Percentiles rank a stretch among this genome's conserved stretches.
phyloP scores from a whole-genome alignment of 495 filamentous ascomycete genomes.

The Sordaria brevicollis region DNA sequence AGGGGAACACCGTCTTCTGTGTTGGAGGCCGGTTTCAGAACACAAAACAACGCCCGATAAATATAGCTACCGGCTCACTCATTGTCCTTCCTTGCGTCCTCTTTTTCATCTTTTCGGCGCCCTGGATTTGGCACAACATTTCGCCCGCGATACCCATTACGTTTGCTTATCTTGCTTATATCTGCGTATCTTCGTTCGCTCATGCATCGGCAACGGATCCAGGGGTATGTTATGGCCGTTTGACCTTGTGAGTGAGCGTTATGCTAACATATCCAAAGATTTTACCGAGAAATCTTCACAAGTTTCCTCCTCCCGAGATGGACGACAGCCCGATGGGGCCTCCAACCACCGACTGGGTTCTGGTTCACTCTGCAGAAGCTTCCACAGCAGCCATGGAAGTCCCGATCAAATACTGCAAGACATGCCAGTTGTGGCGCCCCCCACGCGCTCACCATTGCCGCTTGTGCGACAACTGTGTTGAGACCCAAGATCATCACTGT shows the following conservation, averaged over 20 bases:
- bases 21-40: slow-evolving; percentile 80
- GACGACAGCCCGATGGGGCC: slow-evolving; percentile 77
- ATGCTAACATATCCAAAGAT: slow-evolving; percentile 44
- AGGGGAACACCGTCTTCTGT: slow-evolving; percentile 85
- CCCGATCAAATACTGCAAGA: slow-evolving; percentile 94
- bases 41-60: slow-evolving; percentile 79
- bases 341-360: slow-evolving; percentile 80
- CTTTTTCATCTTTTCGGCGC: slow-evolving; percentile 79
- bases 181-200: slow-evolving; percentile 86
- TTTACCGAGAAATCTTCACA: slow-evolving; percentile 68
- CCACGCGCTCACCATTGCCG: slow-evolving; percentile 94
- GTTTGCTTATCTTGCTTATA: slow-evolving; percentile 80
- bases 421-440: slow-evolving; percentile 92
- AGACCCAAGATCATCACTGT: slow-evolving; percentile 97
- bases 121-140: slow-evolving; percentile 83
- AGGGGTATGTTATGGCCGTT: slow-evolving; percentile 53
- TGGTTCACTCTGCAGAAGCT: slow-evolving; percentile 68
- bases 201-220: slow-evolving; percentile 88
- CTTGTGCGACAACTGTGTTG: slow-evolving; percentile 91
- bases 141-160: slow-evolving; percentile 86
- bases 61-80: slow-evolving; percentile 73
- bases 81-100: slow-evolving; percentile 66
- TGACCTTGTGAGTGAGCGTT: neutral
- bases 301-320: slow-evolving; percentile 42
- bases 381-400: slow-evolving; percentile 84